Conservation (phyloP, 352 stramenopile species). For the Phytopythium ostracodes region DNA sequence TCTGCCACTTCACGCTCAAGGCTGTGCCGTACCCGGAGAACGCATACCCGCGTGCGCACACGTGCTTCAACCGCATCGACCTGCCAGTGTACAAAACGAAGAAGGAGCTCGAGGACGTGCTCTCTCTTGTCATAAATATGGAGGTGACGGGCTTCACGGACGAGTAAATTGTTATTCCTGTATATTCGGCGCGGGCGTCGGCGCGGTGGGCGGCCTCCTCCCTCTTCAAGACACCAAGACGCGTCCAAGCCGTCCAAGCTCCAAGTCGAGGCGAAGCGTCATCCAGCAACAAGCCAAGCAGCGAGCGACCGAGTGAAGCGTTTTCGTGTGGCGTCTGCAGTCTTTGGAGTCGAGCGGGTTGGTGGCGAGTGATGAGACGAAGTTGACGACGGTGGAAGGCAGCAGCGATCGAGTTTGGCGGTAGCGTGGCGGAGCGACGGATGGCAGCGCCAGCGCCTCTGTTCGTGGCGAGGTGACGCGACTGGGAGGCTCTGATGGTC, state of each 20-base stretch:
- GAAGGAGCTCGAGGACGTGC: conserved; percentile 92
- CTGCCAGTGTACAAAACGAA: conserved; percentile 83
- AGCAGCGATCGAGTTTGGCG: not conserved
- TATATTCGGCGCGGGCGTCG: conserved; percentile 2
- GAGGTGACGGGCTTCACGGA: conserved; percentile 93
- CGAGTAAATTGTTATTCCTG: conserved; percentile 45
- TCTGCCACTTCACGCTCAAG: conserved; percentile 72
- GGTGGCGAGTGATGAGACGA: not conserved
- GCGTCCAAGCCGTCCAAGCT: not conserved
- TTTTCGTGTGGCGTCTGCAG: not conserved
- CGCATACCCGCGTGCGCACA: conserved; percentile 66
- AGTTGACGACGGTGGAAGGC: too few relatives aligned
- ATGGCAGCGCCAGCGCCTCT: not conserved
- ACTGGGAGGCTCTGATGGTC: not conserved
- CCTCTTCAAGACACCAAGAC: not conserved
- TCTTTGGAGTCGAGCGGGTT: not conserved
- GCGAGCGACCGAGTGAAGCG: not conserved
- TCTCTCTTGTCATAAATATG: conserved; percentile 96
- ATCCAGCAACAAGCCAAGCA: not conserved
- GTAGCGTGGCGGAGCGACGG: not conserved
- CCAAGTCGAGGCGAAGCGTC: not conserved
- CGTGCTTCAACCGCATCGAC: conserved; percentile 85
- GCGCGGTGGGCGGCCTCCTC: too few relatives aligned
- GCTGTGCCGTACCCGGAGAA: conserved; percentile 52
- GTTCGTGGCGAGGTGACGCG: not conserved